Base-by-base conservation (phyloP, 2,329 filamentous ascomycete species). In the Camptophora hylomeconis region DNA sequence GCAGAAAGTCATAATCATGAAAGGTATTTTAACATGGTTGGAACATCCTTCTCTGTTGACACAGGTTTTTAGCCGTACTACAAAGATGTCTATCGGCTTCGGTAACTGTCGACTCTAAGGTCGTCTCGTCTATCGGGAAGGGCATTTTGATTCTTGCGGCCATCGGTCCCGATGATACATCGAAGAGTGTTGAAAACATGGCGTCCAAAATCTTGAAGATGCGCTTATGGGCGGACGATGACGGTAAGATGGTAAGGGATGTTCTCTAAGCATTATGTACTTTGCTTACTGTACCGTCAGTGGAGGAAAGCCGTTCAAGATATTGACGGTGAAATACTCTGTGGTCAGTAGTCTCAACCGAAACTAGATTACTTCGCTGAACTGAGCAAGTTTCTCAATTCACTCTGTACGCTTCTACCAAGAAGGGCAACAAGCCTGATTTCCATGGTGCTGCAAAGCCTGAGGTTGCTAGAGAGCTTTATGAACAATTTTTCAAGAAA, bases 71-170 rank as follows among this genome's bases (percentile, higher is more conserved):
- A 94, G 89, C 84, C 30, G 81, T 98, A 36, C 62, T 95, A 30
- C 89, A 98, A 58, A 73, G 89, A 41, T 89, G 98, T 28, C 73
- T 93, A 36, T 95, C 86, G 23, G 87, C 87, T 36, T 94, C 87
- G 5, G 89, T 98, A 45, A 89, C 84, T 2, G 87, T 98, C 29
- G 86, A 98, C 50, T 79, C 82, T 49, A 69, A 92, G 51, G 61
- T 93, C 17, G 71, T 98, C 24, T 95, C 89, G 1, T 80, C 79
- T 3, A 95, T 98, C 46, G 82, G 83, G 35, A 81, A 78, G 55
- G 89, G 89, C 17, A 60, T 98, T 23, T 65, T 98, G 5, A 83
- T 95, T 17, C 79, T 98, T 51, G 87, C 87, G 13, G 89, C 86
- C 15, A 75, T 98, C 23, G 84, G 80, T 17, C 86, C 83, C 21